Conservation (phyloP, 1,284 basidiomycete species). For the Boletus semigastroideus region DNA sequence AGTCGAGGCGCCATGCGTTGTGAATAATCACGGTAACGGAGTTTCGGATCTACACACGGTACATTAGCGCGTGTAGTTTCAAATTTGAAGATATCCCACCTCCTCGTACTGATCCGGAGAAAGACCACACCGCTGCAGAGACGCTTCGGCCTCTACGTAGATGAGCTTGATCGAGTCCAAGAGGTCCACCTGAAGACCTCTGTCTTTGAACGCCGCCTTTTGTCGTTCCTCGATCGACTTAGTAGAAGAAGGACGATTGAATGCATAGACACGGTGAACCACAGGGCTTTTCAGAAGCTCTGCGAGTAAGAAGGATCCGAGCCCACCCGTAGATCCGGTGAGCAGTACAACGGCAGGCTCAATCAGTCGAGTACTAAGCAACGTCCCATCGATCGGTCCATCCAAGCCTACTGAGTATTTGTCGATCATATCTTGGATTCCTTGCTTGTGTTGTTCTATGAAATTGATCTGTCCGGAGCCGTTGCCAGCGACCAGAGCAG, state of each 20-base stretch:
- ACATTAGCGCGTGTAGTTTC: background rate
- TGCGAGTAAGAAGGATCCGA: conserved; percentile 36
- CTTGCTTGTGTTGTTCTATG: conserved; percentile 13
- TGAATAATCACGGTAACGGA: conserved; percentile 29
- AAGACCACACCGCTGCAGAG: conserved; percentile 22
- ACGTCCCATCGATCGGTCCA: conserved; percentile 10
- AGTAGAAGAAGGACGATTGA: conserved; percentile 27
- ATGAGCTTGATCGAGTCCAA: conserved; percentile 22
- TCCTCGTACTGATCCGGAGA: conserved; percentile 16
- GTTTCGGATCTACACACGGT: conserved; percentile 8
- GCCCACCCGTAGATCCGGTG: conserved; percentile 37
- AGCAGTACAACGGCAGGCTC: conserved; percentile 29
- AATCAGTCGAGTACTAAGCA: conserved; percentile 1
- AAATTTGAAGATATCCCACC: background rate
- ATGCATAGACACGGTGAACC: conserved; percentile 29
- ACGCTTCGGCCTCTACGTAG: conserved; percentile 26
- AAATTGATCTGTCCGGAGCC: background rate
- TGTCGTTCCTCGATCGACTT: conserved; percentile 22
- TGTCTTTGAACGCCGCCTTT: conserved; percentile 16
- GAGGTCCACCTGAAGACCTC: conserved; percentile 12
- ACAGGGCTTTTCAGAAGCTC: conserved; percentile 22
- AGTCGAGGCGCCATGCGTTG: conserved; percentile 32
- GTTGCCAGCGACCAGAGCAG: conserved; percentile 9
- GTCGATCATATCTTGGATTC: conserved; percentile 27
- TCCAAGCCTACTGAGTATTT: conserved; percentile 26